Base-by-base conservation (phyloP, 2,329 filamentous ascomycete species). In the Hymenoscyphus salicellus region DNA sequence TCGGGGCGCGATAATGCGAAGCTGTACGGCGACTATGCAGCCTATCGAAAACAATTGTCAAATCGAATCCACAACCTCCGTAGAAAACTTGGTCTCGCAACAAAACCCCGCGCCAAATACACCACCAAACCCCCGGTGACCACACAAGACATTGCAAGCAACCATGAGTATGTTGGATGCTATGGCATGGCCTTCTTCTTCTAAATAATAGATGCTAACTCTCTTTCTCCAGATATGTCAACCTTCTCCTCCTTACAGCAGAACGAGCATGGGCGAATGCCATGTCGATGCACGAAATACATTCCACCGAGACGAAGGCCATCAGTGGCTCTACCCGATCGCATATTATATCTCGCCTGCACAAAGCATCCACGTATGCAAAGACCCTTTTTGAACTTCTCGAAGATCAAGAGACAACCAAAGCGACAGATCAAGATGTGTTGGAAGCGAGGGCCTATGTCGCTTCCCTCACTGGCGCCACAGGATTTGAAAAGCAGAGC, bases 181-280 rank as follows among this genome's bases (percentile, higher is more conserved):
- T 75, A 36, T 23, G 23, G 4, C 41, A 30, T 55, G 26, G 7
- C 49, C n/a, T 66, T 55, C 33, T 46, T 26, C 2, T 60, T 11
- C 20, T 20, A 17, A 30, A 43, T 60, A 52, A 28, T 36, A 23
- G n/a, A 26, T 56, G 14, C 66, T 72, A 63, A 74, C 36, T 1
- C 16, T 16, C 16, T 4, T 60, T 52, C 55, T 55, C 6, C 36
- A 96, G 92, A 77, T 91, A 88, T 78, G 85, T 89, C 58, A 84
- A 90, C 70, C 82, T 97, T n/a, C 82, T 94, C 36, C 83, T 99
- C 63, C 86, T 97, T 73, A 91, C 88, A 46, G 88, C 93, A 66
- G 95, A 99, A 80, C 86, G 95, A 69, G 92, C 93, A 60, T 98
- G 93, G 92, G 94, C 95, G 43, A 89, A 97, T 77, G 94, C 93